These are phyloP conservation scores for Plasmodium vinckei DNA, from an alignment of 169 alveolate genomes.

Conservation along the genomic window DNA sequence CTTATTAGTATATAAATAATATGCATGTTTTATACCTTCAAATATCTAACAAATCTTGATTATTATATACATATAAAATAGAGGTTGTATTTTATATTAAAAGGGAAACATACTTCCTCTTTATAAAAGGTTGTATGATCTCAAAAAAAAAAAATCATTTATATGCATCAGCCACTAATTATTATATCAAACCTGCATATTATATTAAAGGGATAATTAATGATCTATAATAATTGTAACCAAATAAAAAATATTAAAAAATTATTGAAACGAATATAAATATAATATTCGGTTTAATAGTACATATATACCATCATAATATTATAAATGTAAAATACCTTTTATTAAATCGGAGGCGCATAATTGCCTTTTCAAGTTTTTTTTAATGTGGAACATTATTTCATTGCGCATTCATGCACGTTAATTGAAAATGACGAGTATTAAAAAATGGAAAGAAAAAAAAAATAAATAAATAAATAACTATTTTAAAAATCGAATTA, in stretches of 20 bases:
- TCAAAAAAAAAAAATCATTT: constrained; percentile 7
- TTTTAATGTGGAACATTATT: constrained; percentile 5
- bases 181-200: constrained; percentile 8
- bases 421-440: constrained; percentile 7
- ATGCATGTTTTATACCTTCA: too few species aligned
- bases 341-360: constrained; percentile 15
- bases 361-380: constrained; percentile 8
- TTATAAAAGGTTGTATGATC: not conserved
- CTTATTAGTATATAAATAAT: too few species aligned
- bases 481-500: not conserved
- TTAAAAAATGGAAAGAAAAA: constrained; percentile 3
- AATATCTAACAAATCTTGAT: too few species aligned
- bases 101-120: constrained; percentile 2
- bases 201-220: not conserved
- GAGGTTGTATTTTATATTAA: constrained; percentile 12
- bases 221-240: constrained; percentile 15
- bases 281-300: constrained; percentile 4
- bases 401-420: constrained; percentile 71
- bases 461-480: constrained; percentile 5
- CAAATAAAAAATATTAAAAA: constrained; percentile 1
- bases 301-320: constrained; percentile 10
- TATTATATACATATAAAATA: not conserved
- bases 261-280: not conserved
- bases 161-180: constrained; percentile 15
- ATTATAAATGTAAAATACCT: constrained; percentile 20